phyloP scores from a whole-genome alignment of 2,329 filamentous ascomycete genomes.

The Tolypocladium tundrense region DNA sequence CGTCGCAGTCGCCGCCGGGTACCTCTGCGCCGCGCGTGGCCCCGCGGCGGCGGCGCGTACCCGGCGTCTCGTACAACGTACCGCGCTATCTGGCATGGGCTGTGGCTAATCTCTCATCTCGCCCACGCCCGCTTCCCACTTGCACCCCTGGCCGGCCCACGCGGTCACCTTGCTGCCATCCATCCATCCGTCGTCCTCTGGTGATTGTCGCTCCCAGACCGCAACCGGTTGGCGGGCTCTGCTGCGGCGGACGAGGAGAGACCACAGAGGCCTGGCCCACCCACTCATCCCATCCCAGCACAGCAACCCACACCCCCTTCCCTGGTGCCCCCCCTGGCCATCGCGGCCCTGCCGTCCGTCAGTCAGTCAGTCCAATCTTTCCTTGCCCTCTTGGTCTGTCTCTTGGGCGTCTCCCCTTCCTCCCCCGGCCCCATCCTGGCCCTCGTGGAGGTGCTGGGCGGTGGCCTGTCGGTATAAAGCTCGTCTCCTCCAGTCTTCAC shows the following conservation, averaged over 20 bases:
- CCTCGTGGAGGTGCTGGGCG: not conserved
- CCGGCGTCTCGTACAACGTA: not conserved
- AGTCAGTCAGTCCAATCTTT: not conserved
- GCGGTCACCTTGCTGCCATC: conserved; percentile 4
- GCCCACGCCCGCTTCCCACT: conserved; percentile 7
- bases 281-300: not conserved
- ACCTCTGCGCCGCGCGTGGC: not conserved
- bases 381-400: not conserved
- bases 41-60: not conserved
- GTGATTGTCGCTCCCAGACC: not conserved
- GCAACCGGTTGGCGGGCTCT: not conserved
- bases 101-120: not conserved
- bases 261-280: not conserved
- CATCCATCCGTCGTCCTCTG: not conserved
- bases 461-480: conserved; percentile 34
- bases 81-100: not conserved
- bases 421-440: conserved; percentile 4
- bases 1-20: not conserved
- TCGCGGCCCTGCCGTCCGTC: not conserved
- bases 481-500: conserved; percentile 25
- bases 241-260: not conserved
- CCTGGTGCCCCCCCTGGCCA: not conserved
- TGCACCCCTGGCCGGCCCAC: conserved; percentile 8
- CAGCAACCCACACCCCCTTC: not conserved
- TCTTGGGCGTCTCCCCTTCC: not conserved